These are phyloP conservation scores for Singerocomus rubriflavus DNA, from an alignment of 1,284 basidiomycete genomes.

Conservation along the genomic window DNA sequence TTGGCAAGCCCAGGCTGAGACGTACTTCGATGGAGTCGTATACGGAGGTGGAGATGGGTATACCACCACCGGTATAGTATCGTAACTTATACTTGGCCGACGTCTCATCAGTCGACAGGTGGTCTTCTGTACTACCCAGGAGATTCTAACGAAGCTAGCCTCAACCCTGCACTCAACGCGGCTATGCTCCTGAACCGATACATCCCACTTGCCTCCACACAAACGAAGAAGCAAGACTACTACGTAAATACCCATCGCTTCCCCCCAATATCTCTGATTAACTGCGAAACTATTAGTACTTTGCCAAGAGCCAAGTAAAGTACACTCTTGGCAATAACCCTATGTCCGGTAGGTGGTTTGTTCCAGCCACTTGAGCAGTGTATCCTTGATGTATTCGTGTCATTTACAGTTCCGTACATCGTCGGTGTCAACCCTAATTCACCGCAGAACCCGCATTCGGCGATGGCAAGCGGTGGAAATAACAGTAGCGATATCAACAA, in stretches of 20 bases:
- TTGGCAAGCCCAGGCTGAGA: slow-evolving; percentile 74
- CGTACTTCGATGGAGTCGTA: slow-evolving; percentile 74
- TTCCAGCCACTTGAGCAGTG: not conserved
- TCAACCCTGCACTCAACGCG: slow-evolving; percentile 85
- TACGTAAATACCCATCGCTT: slow-evolving; percentile 40
- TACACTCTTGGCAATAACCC: slow-evolving; percentile 86
- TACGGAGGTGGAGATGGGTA: slow-evolving; percentile 52
- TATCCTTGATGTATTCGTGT: slow-evolving; percentile 1
- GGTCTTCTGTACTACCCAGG: slow-evolving; percentile 79
- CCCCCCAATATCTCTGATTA: slow-evolving; percentile 2
- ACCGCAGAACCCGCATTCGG: slow-evolving; percentile 85
- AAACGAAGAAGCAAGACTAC: slow-evolving; percentile 59
- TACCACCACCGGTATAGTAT: slow-evolving; percentile 48
- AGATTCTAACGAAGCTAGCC: slow-evolving; percentile 73
- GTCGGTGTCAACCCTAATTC: slow-evolving; percentile 89
- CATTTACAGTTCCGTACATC: slow-evolving; percentile 64
- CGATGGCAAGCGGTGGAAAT: slow-evolving; percentile 79
- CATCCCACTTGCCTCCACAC: slow-evolving; percentile 65
- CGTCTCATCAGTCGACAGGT: slow-evolving; percentile 40
- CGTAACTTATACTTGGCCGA: slow-evolving; percentile 2
- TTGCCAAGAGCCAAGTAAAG: slow-evolving; percentile 73
- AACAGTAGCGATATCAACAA: slow-evolving; percentile 69
- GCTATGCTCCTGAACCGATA: slow-evolving; percentile 82
- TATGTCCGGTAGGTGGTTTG: slow-evolving; percentile 55
- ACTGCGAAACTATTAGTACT: slow-evolving; percentile 42